Percentiles rank a stretch among this genome's conserved stretches.
phyloP scores from a whole-genome alignment of 129 eudicot species.

The Flaveria bidentis region DNA sequence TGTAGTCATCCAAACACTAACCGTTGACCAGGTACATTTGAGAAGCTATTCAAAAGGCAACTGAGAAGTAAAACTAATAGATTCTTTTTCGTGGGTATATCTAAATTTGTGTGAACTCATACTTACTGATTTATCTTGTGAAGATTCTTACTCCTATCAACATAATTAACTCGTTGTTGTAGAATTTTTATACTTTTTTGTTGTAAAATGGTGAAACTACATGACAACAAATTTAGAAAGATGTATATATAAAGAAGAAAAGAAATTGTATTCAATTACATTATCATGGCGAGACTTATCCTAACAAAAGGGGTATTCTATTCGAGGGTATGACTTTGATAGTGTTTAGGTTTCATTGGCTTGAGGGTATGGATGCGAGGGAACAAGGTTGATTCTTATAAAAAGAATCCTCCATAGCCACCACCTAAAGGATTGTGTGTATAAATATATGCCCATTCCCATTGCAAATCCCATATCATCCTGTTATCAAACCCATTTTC shows the following conservation, averaged over 20 bases:
- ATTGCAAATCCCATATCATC: neutral
- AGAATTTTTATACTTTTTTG: neutral
- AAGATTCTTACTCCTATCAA: neutral
- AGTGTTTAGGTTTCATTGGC: neutral
- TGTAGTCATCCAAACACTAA: slow-evolving; percentile 4
- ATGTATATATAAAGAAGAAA: slow-evolving; percentile 5
- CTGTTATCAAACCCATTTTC: neutral
- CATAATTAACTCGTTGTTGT: neutral
- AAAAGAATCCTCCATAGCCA: neutral
- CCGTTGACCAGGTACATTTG: slow-evolving; percentile 1
- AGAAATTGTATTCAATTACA: neutral
- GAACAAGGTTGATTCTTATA: neutral
- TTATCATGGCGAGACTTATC: slow-evolving; percentile 4
- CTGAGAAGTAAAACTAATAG: slow-evolving; percentile 1
- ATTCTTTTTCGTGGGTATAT: slow-evolving; percentile 5
- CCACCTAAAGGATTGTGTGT: neutral
- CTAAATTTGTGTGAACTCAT: slow-evolving; percentile 10
- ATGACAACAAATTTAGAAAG: neutral
- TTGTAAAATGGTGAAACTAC: slow-evolving; percentile 19
- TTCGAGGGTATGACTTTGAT: neutral
- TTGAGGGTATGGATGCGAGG: neutral
- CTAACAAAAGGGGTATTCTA: neutral
- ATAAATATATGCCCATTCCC: neutral
- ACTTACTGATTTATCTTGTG: slow-evolving; percentile 6
- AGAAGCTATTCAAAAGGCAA: neutral